These are phyloP conservation scores for Prunus mira DNA, from an alignment of 306 rosid species.

Conservation along the genomic window DNA sequence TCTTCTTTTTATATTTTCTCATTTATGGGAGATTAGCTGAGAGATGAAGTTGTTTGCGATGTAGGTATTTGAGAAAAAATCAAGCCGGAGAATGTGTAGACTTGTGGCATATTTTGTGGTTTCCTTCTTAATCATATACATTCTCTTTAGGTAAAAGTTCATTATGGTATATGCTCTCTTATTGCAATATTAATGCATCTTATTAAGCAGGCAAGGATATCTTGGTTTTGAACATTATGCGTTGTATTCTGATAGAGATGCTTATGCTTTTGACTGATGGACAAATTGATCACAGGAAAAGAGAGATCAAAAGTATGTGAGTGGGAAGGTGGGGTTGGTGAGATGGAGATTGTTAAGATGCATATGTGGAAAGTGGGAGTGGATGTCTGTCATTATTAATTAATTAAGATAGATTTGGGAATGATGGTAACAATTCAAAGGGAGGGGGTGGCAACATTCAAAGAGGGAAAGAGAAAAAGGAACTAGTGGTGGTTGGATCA, in stretches of 20 bases:
- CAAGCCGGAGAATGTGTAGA: slow-evolving; percentile 61
- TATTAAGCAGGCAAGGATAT: background rate
- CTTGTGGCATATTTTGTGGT: slow-evolving; percentile 63
- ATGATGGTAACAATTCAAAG: background rate
- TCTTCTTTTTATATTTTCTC: slow-evolving; percentile 9
- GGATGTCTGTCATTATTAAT: background rate
- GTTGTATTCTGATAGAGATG: background rate
- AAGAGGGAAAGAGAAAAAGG: background rate
- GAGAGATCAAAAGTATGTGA: background rate
- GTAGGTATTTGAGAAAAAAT: slow-evolving; percentile 90
- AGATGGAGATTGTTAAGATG: background rate
- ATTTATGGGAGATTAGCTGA: slow-evolving; percentile 14
- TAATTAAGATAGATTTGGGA: background rate
- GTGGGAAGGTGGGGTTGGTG: background rate
- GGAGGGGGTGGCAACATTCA: background rate
- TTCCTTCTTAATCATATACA: slow-evolving; percentile 61
- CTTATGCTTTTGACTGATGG: background rate
- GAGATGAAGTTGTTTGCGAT: slow-evolving; percentile 20
- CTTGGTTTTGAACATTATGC: background rate
- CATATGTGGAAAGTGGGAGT: background rate
- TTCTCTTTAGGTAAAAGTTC: slow-evolving; percentile 66
- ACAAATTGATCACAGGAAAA: no score
- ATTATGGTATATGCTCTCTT: background rate
- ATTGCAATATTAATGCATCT: slow-evolving; percentile 4
- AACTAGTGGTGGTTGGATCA: background rate